Conservation (phyloP, 768 basidiomycete species). For the Macrolepiota albuminosa region DNA sequence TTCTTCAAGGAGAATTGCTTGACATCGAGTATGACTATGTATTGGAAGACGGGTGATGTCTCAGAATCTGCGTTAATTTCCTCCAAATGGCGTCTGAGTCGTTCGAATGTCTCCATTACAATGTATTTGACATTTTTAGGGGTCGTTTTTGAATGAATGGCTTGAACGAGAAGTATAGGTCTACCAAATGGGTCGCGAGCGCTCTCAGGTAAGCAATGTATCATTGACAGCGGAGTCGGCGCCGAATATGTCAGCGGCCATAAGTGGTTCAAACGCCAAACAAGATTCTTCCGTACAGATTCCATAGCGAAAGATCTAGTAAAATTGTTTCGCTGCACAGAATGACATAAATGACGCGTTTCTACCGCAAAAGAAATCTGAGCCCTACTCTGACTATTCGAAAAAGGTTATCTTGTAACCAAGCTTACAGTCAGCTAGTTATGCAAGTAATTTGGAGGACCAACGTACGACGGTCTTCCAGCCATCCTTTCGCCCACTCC, state of each 20-base stretch:
- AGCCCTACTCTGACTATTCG: slow-evolving; percentile 58
- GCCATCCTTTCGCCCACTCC: slow-evolving; percentile 56
- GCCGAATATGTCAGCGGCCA: slow-evolving; percentile 28
- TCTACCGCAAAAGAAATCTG: slow-evolving; percentile 10
- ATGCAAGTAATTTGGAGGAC: slow-evolving; percentile 3
- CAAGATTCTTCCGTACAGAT: slow-evolving; percentile 46
- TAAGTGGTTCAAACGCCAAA: slow-evolving; percentile 52
- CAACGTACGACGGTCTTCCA: slow-evolving; percentile 59
- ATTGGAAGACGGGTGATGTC: slow-evolving; percentile 50
- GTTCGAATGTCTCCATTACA: slow-evolving; percentile 50
- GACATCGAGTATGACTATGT: slow-evolving; percentile 64
- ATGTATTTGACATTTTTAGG: slow-evolving; percentile 34
- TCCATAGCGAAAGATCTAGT: slow-evolving; percentile 58
- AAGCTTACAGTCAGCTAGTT: slow-evolving; percentile 8
- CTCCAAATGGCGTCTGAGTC: slow-evolving; percentile 52
- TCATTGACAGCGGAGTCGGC: slow-evolving; percentile 24
- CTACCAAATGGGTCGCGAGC: slow-evolving; percentile 59
- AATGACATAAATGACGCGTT: slow-evolving; percentile 7
- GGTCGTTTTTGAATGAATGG: slow-evolving; percentile 34
- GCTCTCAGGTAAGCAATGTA: slow-evolving; percentile 51
- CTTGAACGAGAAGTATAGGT: slow-evolving; percentile 56
- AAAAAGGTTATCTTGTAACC: slow-evolving; percentile 45
- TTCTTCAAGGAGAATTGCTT: slow-evolving; percentile 49
- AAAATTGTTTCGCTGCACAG: slow-evolving; percentile 59
- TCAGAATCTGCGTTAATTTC: slow-evolving; percentile 34